Percentiles rank a stretch among this genome's conserved stretches.
Conservation (phyloP, 345 rosid genomes). For the Clausena lansium region DNA sequence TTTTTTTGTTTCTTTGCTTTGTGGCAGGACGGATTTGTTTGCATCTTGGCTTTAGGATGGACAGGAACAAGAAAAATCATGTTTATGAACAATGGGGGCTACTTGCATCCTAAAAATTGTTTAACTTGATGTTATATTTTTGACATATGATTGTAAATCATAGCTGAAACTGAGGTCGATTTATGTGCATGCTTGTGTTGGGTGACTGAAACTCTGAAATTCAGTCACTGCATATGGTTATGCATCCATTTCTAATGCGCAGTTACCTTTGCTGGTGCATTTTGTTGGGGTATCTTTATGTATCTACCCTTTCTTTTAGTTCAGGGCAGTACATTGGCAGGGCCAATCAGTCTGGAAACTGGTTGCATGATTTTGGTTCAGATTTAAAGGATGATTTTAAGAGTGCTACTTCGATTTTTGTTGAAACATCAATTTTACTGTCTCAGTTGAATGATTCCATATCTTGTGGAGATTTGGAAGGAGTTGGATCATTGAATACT, state of each 20-base stretch:
- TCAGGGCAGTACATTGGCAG: constrained; percentile 26
- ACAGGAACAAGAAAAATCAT: background rate
- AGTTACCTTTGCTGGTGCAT: constrained; percentile 44
- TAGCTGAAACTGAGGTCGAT: background rate
- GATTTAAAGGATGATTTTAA: constrained; percentile 28
- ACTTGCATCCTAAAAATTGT: background rate
- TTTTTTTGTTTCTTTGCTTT: background rate
- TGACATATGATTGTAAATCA: constrained; percentile 2
- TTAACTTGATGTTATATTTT: background rate
- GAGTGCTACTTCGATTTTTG: constrained; percentile 12
- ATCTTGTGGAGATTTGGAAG: constrained; percentile 72
- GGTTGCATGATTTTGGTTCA: constrained; percentile 25
- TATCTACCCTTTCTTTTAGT: constrained; percentile 35
- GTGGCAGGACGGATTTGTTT: constrained; percentile 20
- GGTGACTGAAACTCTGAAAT: constrained; percentile 2
- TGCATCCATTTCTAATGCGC: constrained; percentile 46
- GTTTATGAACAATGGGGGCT: background rate
- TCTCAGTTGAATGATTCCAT: constrained; percentile 28
- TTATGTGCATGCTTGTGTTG: background rate
- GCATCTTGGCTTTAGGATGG: background rate
- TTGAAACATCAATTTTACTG: constrained; percentile 20
- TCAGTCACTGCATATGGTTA: constrained; percentile 19
- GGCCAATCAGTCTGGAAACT: constrained; percentile 22
- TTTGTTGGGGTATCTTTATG: constrained; percentile 37
- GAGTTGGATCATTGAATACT: constrained; percentile 86